phyloP scores from a whole-genome alignment of 129 eudicot genomes.

The Saussurea involucrata region DNA sequence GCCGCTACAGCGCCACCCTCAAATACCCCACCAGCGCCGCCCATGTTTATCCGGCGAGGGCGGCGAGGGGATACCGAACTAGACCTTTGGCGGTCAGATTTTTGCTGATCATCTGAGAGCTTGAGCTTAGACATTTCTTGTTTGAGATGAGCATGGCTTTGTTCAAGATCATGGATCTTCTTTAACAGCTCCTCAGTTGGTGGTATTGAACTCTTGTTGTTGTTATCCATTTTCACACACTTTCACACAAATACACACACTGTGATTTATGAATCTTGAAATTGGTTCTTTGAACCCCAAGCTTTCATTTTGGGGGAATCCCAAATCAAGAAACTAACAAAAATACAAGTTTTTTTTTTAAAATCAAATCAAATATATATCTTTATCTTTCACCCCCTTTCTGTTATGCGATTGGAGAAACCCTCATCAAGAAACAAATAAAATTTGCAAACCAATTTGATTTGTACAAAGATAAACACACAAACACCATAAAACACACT shows the following conservation, averaged over 20 bases:
- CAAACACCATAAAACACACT: slow-evolving; percentile 23
- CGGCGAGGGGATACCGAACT: slow-evolving; percentile 70
- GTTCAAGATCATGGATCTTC: slow-evolving; percentile 87
- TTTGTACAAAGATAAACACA: slow-evolving; percentile 13
- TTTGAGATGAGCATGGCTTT: slow-evolving; percentile 75
- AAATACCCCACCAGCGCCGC: slow-evolving; percentile 31
- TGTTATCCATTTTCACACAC: slow-evolving; percentile 28
- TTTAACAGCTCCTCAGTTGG: slow-evolving; percentile 77
- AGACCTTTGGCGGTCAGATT: slow-evolving; percentile 52
- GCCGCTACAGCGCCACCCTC: slow-evolving; percentile 46
- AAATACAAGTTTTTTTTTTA: not conserved
- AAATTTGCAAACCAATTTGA: slow-evolving; percentile 14
- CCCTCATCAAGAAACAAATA: not conserved
- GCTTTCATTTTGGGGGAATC: slow-evolving; percentile 3
- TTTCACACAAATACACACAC: slow-evolving; percentile 21
- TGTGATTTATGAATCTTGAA: slow-evolving; percentile 21
- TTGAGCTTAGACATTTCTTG: slow-evolving; percentile 83
- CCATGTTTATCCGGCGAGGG: slow-evolving; percentile 32
- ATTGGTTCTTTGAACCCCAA: slow-evolving; percentile 14
- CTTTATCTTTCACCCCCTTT: not conserved
- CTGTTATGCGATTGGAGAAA: not conserved
- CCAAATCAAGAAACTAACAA: slow-evolving; percentile 4
- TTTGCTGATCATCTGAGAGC: slow-evolving; percentile 40
- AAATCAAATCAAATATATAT: not conserved
- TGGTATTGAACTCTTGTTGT: slow-evolving; percentile 36